Conservation (phyloP, 495 filamentous ascomycete species). For the Penicillium cosmopolitanum region DNA sequence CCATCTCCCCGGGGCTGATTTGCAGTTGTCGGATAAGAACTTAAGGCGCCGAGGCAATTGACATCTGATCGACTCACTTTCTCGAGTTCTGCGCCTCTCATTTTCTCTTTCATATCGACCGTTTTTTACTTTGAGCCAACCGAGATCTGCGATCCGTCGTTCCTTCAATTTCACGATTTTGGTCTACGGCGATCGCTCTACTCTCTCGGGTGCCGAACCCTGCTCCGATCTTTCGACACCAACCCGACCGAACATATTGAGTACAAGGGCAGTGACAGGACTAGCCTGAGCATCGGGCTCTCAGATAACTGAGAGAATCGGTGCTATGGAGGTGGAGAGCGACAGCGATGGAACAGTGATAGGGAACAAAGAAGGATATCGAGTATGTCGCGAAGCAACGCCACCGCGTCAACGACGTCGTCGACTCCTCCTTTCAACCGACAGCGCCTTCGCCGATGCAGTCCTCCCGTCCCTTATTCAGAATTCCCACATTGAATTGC, state of each 20-base stretch:
- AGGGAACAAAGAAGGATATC: constrained; percentile 22
- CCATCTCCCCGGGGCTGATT: not conserved
- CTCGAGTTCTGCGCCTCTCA: not conserved
- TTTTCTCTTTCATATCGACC: not conserved
- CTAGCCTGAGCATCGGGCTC: not conserved
- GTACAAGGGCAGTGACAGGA: not conserved
- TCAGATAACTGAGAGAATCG: no score
- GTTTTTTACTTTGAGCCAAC: not conserved
- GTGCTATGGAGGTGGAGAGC: constrained; percentile 41
- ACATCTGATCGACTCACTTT: constrained; percentile 2
- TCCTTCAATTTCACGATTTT: not conserved
- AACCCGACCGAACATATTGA: not conserved
- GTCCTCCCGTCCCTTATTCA: constrained; percentile 45
- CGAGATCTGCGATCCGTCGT: not conserved
- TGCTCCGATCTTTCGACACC: not conserved
- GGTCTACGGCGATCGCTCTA: not conserved
- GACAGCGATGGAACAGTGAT: constrained; percentile 24
- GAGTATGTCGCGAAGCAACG: constrained; percentile 12
- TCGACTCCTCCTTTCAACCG: constrained; percentile 48
- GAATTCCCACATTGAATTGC: constrained; percentile 46
- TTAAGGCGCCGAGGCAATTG: not conserved
- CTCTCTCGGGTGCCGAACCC: not conserved
- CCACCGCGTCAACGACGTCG: constrained; percentile 33
- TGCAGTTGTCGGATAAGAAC: constrained; percentile 10
- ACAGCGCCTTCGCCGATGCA: constrained; percentile 47